A percentile compares a stretch with the other conserved stretches of the same genome.
Conservation (phyloP, 192 early-diverging fungal species). For the Gryganskiella cystojenkinii region DNA sequence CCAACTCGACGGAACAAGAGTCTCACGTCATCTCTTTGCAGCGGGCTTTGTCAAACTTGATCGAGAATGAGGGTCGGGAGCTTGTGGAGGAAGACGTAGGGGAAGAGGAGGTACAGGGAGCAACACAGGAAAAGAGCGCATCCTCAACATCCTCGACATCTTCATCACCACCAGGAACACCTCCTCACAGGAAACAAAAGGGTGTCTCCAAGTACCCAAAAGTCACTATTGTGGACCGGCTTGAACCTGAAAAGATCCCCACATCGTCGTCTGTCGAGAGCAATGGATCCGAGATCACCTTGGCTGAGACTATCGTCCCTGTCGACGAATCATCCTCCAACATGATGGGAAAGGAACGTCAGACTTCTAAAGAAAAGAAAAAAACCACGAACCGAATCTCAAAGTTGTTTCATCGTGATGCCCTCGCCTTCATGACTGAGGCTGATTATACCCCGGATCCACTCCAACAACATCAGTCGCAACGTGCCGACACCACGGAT, state of each 20-base stretch:
- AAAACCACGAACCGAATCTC: slow-evolving; percentile 6
- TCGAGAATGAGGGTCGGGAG: slow-evolving; percentile 9
- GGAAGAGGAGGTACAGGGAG: slow-evolving; percentile 4
- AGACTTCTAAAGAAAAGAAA: background rate
- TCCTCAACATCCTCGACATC: slow-evolving; percentile 1
- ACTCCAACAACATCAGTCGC: background rate
- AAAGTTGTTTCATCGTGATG: slow-evolving; percentile 11
- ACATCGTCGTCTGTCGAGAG: background rate
- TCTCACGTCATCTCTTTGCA: slow-evolving; percentile 34
- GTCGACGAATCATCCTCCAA: background rate
- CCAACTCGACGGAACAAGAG: slow-evolving; percentile 12
- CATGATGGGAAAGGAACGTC: background rate
- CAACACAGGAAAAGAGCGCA: background rate
- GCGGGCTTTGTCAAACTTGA: slow-evolving; percentile 34
- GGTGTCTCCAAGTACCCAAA: slow-evolving; percentile 29
- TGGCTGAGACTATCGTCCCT: too few relatives aligned
- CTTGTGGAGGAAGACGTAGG: slow-evolving; percentile 1
- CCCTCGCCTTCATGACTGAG: background rate
- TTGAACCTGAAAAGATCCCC: slow-evolving; percentile 8
- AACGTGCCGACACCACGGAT: background rate
- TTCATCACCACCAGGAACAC: slow-evolving; percentile 14
- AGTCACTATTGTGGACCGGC: slow-evolving; percentile 2
- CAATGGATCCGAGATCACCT: slow-evolving; percentile 22
- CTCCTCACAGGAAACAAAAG: slow-evolving; percentile 15
- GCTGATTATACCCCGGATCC: background rate